Percentiles rank a stretch among this genome's conserved stretches.
Conservation (phyloP, 2,329 filamentous ascomycete genomes). For the Diaporthe amygdali region DNA sequence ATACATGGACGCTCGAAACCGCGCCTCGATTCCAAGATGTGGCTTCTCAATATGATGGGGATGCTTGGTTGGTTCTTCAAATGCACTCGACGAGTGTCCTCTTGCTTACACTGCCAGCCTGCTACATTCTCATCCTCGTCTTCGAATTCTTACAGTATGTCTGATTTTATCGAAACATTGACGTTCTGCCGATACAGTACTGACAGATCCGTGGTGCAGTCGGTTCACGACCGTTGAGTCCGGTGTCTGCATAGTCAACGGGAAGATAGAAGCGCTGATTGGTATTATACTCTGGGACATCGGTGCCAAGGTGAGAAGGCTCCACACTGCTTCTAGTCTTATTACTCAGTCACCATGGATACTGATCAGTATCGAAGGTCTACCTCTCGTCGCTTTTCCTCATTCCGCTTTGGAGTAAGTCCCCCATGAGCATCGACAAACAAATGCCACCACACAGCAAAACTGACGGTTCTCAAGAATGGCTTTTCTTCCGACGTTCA, state of each 20-base stretch:
- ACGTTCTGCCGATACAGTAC: background rate
- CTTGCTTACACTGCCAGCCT: background rate
- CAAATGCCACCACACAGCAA: background rate
- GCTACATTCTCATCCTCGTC: background rate
- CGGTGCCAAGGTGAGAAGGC: background rate
- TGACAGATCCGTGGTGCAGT: background rate
- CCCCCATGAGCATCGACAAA: no score
- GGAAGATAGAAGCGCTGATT: background rate
- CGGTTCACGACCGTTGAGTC: background rate
- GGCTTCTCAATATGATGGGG: constrained; percentile 8
- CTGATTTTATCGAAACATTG: background rate
- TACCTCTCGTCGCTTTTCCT: background rate
- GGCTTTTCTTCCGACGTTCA: background rate
- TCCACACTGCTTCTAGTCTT: background rate
- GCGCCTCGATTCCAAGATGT: background rate
- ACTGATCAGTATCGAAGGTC: background rate
- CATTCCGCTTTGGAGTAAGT: background rate
- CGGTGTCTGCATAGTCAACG: background rate
- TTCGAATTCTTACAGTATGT: constrained; percentile 6
- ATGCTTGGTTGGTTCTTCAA: background rate
- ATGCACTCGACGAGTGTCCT: background rate
- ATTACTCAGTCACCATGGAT: background rate
- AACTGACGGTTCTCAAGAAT: background rate
- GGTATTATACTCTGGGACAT: background rate
- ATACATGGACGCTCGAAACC: background rate